phyloP scores from a whole-genome alignment of 768 basidiomycete species.

The Amylocystis lapponica region DNA sequence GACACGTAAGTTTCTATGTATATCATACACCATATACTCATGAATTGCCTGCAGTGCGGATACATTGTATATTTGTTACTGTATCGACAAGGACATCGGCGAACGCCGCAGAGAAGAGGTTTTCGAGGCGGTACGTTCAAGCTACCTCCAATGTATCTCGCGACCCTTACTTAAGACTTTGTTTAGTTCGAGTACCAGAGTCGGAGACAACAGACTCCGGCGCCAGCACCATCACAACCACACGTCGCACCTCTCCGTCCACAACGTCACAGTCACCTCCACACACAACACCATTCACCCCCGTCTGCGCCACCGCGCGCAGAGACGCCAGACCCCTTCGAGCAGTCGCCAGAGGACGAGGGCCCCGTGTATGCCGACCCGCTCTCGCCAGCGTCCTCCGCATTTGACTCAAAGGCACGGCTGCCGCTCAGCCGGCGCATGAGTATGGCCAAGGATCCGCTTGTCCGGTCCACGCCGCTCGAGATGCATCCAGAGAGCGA shows the following conservation, averaged over 20 bases:
- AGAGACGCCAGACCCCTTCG: constrained; percentile 24
- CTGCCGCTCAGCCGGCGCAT: constrained; percentile 12
- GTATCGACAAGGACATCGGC: constrained; percentile 54
- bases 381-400: constrained; percentile 16
- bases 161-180: constrained; percentile 4
- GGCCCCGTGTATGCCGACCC: constrained; percentile 10
- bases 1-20: constrained; percentile 49
- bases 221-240: constrained; percentile 11
- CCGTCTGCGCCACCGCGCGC: constrained; percentile 12
- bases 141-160: background rate
- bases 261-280: constrained; percentile 5
- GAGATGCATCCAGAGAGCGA: constrained; percentile 19
- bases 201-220: constrained; percentile 13
- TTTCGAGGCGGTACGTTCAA: constrained; percentile 44
- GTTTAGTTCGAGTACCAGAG: constrained; percentile 37
- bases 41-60: constrained; percentile 40
- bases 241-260: constrained; percentile 1
- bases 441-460: constrained; percentile 7
- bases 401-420: constrained; percentile 9
- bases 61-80: constrained; percentile 61
- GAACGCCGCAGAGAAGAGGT: constrained; percentile 47
- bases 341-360: constrained; percentile 11
- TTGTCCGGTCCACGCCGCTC: constrained; percentile 4
- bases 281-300: constrained; percentile 9
- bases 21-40: background rate